These are phyloP conservation scores for Coffea eugenioides DNA, from an alignment of 257 asterid genomes.

Conservation along the genomic window DNA sequence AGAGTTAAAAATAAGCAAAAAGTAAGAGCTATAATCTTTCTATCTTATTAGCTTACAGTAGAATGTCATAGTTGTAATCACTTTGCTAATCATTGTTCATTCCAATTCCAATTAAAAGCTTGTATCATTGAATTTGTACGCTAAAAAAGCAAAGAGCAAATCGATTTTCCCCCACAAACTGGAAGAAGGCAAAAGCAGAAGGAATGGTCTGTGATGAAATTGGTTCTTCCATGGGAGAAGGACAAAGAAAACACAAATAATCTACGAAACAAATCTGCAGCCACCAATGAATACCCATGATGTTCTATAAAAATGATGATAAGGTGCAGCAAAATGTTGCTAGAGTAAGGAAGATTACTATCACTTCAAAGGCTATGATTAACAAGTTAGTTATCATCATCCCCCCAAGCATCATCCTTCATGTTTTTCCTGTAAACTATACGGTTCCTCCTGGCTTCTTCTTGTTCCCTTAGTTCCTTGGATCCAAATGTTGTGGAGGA, in stretches of 20 bases:
- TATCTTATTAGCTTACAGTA: no score
- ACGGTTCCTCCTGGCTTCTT: constrained; percentile 65
- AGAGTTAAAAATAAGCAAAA: no score
- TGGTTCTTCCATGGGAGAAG: not conserved
- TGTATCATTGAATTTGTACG: not conserved
- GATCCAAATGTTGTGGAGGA: constrained; percentile 54
- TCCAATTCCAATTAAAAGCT: not conserved
- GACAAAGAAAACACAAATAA: not conserved
- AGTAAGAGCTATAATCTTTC: no score
- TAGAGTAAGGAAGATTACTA: not conserved
- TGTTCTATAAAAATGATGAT: not conserved
- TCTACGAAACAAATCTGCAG: not conserved
- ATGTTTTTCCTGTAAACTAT: constrained; percentile 61
- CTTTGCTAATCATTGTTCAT: no score
- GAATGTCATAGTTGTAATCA: no score
- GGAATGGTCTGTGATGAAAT: no score
- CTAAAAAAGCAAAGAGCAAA: not conserved
- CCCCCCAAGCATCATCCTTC: constrained; percentile 98
- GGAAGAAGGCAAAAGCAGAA: no score
- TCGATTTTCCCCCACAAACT: no score
- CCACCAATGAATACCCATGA: not conserved
- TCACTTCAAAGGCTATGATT: not conserved
- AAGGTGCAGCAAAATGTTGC: not conserved
- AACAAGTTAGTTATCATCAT: constrained; percentile 32
- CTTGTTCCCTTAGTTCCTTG: constrained; percentile 62